A percentile compares a stretch with the other conserved stretches of the same genome.
These are phyloP conservation scores for Agaricus sinodeliciosus DNA, from an alignment of 768 basidiomycete genomes.

Conservation along the genomic window DNA sequence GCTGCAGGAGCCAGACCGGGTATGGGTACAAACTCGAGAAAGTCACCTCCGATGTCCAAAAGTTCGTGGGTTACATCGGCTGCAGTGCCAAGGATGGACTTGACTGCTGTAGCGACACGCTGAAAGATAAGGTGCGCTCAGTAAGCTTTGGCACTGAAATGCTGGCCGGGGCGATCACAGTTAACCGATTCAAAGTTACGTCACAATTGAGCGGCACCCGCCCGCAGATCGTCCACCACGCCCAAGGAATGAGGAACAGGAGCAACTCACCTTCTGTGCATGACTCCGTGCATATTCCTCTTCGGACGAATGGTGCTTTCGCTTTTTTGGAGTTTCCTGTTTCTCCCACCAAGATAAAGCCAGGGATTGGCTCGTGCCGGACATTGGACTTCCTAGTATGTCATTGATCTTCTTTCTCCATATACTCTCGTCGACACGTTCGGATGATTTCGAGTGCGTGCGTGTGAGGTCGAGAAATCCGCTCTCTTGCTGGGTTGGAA, in stretches of 20 bases:
- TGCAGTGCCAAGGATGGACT: constrained; percentile 28
- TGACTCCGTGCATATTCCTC: constrained; percentile 10
- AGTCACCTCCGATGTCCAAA: constrained; percentile 24
- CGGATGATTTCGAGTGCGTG: neutral
- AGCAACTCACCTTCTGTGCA: constrained; percentile 12
- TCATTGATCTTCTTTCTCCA: constrained; percentile 8
- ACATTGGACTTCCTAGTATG: neutral
- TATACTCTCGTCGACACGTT: neutral
- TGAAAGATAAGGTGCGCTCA: constrained; percentile 5
- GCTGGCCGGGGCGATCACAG: neutral
- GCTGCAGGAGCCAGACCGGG: constrained; percentile 46
- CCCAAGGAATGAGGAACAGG: neutral
- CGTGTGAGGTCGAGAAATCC: neutral
- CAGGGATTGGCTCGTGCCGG: neutral
- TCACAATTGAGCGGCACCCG: neutral
- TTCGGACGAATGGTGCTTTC: constrained; percentile 7
- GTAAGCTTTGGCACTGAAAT: neutral
- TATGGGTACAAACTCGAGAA: constrained; percentile 41
- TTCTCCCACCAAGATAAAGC: constrained; percentile 15
- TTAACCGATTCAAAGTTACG: neutral
- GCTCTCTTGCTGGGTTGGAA: neutral
- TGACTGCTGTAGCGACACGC: constrained; percentile 26
- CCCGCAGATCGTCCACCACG: neutral
- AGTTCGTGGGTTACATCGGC: constrained; percentile 30
- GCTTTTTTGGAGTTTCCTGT: constrained; percentile 10